Base-by-base conservation (phyloP, 768 basidiomycete genomes). In the Psilocybe tampanensis region DNA sequence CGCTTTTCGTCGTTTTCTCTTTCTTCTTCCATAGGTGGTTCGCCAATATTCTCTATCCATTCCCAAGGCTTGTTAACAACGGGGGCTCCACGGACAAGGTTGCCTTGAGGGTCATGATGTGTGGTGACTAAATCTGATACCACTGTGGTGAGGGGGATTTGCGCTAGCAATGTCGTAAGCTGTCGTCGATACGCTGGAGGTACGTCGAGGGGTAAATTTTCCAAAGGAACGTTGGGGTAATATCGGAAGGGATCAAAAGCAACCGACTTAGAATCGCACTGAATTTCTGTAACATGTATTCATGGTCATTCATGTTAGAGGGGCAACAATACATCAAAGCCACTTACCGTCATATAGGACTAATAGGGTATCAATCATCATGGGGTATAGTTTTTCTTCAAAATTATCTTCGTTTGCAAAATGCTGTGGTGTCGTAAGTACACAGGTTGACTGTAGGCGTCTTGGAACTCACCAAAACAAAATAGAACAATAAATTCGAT, bases 51-150 rank as follows among this genome's bases (percentile, higher is more conserved):
- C 69, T 94, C 91, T 7, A 86, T 83, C 90, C 91, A 93, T 68
- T 94, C 91, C 91, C 91, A 94, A 3, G 92, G 89, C 29, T 85
- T 82, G 70, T 92, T 90, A 55, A 83, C 75, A 17, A 92, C 87
- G 1, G 82, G 78, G 3, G 72, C 66, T 18, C 81, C 78, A 57
- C 76, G 74, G 2, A 84, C 65, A 4, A 83, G 57, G 17, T 78
- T 75, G 0, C 88, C 88, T 12, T 72, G 72, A 1, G 72, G 49
- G 60, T 91, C 88, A 23, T 79, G 79, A 57, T 85, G 78, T 2
- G 83, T 81, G 45, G 81, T 81, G 2, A 81, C 78, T 29, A 94
- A 80, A 58, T 87, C 78, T 8, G 79, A 68, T 3, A 89, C 84
- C 19, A 79, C 68, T 13, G 73, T 72, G 48, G 80, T 78, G 8